Evolutionary conservation across 495 filamentous ascomycete genomes (phyloP).

Genomic region (Oleoguttula mirabilis): DNA sequence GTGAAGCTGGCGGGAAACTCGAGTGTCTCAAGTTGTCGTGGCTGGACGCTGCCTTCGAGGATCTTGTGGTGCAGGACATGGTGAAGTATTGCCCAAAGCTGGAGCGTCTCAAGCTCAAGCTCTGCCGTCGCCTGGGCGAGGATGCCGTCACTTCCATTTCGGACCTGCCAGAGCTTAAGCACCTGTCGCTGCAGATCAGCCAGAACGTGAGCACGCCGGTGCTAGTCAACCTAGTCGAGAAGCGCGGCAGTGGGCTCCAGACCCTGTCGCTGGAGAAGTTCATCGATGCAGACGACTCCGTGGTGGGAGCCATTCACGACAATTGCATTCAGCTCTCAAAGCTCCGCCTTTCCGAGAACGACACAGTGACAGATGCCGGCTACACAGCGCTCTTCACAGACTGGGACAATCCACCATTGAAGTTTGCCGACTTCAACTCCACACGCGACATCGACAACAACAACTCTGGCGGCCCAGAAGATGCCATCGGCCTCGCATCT

Average conservation of each 20-base stretch:
- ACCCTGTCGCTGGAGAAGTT: constrained; percentile 59
- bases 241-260: constrained; percentile 46
- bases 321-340: constrained; percentile 57
- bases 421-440: constrained; percentile 57
- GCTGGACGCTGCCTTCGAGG: constrained; percentile 61
- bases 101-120: constrained; percentile 57
- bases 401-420: constrained; percentile 62
- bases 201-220: constrained; percentile 41
- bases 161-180: constrained; percentile 46
- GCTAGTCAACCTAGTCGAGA: constrained; percentile 47
- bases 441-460: constrained; percentile 61
- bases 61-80: constrained; percentile 45
- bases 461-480: constrained; percentile 46
- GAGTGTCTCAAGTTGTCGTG: constrained; percentile 55
- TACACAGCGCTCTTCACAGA: constrained; percentile 56
- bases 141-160: constrained; percentile 41
- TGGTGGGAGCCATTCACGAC: constrained; percentile 46
- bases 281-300: constrained; percentile 29
- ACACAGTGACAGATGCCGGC: constrained; percentile 57
- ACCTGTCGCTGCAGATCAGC: constrained; percentile 57
- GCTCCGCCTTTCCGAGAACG: constrained; percentile 64
- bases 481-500: constrained; percentile 56
- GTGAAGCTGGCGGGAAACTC: constrained; percentile 47
- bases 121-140: constrained; percentile 42
- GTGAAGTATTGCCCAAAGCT: constrained; percentile 52